A percentile compares a stretch with the other conserved stretches of the same genome.
These are phyloP conservation scores for Pinus taeda DNA, from an alignment of 75 land plant genomes.

Conservation along the genomic window DNA sequence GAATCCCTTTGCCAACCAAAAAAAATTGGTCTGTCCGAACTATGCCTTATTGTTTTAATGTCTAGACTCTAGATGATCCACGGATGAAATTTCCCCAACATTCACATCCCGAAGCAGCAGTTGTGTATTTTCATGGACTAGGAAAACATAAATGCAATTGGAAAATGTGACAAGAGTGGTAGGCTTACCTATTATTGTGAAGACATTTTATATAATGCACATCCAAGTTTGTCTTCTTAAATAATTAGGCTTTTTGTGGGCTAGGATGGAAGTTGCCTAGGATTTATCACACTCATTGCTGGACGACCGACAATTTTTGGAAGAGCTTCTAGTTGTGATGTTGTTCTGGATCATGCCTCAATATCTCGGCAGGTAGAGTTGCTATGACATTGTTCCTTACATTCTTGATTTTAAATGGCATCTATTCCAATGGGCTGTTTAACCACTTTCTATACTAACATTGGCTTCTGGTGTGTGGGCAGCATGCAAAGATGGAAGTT, in stretches of 20 bases:
- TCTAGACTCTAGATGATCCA: neutral
- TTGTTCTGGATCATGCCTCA: conserved; percentile 27
- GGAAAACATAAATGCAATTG: too few relatives aligned
- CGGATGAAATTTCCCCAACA: neutral
- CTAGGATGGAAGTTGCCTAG: conserved; percentile 3
- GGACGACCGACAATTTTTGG: conserved; percentile 10
- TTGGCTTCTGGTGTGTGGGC: neutral
- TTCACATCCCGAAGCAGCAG: neutral
- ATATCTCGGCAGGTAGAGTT: conserved; percentile 24
- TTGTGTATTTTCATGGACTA: neutral
- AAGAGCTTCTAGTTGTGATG: conserved; percentile 23
- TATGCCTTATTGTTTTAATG: neutral
- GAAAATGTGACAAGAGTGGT: too few relatives aligned
- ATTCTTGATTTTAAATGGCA: neutral
- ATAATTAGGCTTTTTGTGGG: neutral
- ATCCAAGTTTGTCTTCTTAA: neutral
- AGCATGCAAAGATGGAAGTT: conserved; percentile 17
- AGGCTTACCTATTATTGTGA: neutral
- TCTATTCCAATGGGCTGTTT: neutral
- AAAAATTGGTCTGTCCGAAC: too few relatives aligned
- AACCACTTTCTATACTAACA: neutral
- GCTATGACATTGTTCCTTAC: neutral
- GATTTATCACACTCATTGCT: neutral
- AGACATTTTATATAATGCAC: neutral
- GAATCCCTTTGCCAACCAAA: too few relatives aligned